Conservation (phyloP, 139 green algal species). For the Bryopsis sp. region DNA sequence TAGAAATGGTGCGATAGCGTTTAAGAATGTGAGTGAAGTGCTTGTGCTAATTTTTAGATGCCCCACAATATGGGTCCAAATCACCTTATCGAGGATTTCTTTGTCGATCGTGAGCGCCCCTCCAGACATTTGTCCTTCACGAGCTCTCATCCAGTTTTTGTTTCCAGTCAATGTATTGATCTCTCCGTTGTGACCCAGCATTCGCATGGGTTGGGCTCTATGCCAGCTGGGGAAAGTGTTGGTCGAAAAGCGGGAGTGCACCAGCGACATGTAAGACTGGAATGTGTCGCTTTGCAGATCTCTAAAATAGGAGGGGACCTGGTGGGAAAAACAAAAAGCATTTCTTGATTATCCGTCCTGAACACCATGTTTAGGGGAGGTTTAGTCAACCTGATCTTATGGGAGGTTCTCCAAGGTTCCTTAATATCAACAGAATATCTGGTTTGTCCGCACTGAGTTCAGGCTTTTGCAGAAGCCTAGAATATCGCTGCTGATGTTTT, state of each 20-base stretch:
- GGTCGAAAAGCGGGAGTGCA: slow-evolving; percentile 93
- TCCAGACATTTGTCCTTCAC: slow-evolving; percentile 81
- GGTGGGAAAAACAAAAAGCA: slow-evolving; percentile 18
- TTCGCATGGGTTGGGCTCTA: slow-evolving; percentile 86
- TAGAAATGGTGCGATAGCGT: too few relatives aligned
- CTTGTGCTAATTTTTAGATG: too few relatives aligned
- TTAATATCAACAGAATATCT: too few relatives aligned
- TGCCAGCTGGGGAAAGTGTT: slow-evolving; percentile 95
- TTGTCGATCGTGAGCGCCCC: slow-evolving; percentile 52
- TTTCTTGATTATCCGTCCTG: too few relatives aligned
- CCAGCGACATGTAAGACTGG: slow-evolving; percentile 80
- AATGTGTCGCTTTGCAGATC: slow-evolving; percentile 75
- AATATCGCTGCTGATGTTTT: neutral
- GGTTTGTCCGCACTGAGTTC: too few relatives aligned
- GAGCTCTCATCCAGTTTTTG: slow-evolving; percentile 84
- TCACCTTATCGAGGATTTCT: slow-evolving; percentile 54
- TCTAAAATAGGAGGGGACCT: slow-evolving; percentile 75
- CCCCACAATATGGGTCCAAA: slow-evolving; percentile 2
- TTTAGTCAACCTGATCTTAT: too few relatives aligned
- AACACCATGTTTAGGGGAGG: too few relatives aligned
- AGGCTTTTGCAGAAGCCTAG: neutral
- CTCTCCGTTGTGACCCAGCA: slow-evolving; percentile 91
- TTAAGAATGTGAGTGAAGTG: too few relatives aligned
- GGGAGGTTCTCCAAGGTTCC: too few relatives aligned
- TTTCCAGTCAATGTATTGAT: slow-evolving; percentile 82